phyloP scores from a whole-genome alignment of 2,329 filamentous ascomycete genomes.

The Aureobasidium lini region DNA sequence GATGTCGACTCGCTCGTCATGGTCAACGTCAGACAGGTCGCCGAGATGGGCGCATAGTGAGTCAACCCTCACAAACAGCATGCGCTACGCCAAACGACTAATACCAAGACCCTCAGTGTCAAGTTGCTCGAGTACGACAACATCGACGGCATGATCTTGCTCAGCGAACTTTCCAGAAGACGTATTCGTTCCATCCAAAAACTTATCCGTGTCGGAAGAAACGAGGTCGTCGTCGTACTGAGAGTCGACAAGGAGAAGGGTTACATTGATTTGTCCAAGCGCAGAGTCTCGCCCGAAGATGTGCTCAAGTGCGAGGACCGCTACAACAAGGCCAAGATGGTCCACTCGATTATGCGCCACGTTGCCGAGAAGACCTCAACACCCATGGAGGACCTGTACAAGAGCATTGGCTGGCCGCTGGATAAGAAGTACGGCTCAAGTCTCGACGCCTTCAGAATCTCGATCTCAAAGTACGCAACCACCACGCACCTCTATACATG shows the following conservation, averaged over 20 bases:
- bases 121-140: slow-evolving; percentile 99
- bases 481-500: not conserved
- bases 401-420: slow-evolving; percentile 91
- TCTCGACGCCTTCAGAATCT: slow-evolving; percentile 95
- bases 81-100: not conserved
- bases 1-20: slow-evolving; percentile 99
- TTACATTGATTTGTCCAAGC: slow-evolving; percentile 98
- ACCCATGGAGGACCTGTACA: slow-evolving; percentile 91
- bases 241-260: slow-evolving; percentile 99
- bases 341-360: slow-evolving; percentile 97
- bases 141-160: slow-evolving; percentile 99
- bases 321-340: slow-evolving; percentile 99
- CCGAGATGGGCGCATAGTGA: slow-evolving; percentile 94
- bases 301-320: slow-evolving; percentile 97
- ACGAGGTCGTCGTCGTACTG: slow-evolving; percentile 96
- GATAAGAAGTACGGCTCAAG: slow-evolving; percentile 81
- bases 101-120: slow-evolving; percentile 42
- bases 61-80: not conserved
- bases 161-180: slow-evolving; percentile 93
- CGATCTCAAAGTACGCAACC: slow-evolving; percentile 59
- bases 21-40: slow-evolving; percentile 99
- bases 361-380: slow-evolving; percentile 94
- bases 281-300: slow-evolving; percentile 93
- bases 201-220: slow-evolving; percentile 93
- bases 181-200: slow-evolving; percentile 99